These are phyloP conservation scores for Monilinia aucupariae DNA, from an alignment of 2,329 filamentous ascomycete genomes.

Conservation along the genomic window DNA sequence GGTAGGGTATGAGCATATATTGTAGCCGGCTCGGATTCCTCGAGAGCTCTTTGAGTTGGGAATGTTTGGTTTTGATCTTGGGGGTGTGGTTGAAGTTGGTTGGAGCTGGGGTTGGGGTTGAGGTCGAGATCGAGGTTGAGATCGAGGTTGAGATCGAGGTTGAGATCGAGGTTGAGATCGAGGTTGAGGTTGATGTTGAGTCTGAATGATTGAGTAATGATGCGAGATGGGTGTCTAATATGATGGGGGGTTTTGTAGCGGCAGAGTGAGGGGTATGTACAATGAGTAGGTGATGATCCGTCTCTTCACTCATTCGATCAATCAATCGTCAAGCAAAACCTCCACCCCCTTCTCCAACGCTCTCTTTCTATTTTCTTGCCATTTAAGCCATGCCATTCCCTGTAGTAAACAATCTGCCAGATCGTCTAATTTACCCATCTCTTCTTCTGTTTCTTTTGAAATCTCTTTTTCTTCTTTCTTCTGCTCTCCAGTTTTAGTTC, in stretches of 20 bases:
- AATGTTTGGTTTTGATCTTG: no score
- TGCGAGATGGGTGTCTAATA: neutral
- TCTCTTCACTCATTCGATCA: no score
- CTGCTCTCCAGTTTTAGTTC: neutral
- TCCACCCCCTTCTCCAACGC: conserved; percentile 35
- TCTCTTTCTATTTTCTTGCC: conserved; percentile 56
- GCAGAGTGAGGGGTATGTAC: neutral
- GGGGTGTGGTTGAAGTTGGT: no score
- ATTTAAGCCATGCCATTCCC: conserved; percentile 69
- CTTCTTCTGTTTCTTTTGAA: conserved; percentile 26
- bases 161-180: no score
- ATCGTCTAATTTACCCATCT: conserved; percentile 66
- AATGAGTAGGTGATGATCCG: neutral
- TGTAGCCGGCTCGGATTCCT: no score
- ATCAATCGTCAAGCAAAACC: conserved; percentile 28
- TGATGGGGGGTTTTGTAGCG: neutral
- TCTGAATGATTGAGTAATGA: no score
- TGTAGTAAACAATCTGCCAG: conserved; percentile 75
- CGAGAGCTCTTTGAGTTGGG: no score
- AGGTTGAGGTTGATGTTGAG: no score
- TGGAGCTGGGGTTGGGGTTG: no score
- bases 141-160: no score
- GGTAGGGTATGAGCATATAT: no score
- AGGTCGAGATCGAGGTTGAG: no score
- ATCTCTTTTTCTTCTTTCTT: conserved; percentile 15